phyloP scores from a whole-genome alignment of 352 stramenopile species.

The Blastocystis sp. region DNA sequence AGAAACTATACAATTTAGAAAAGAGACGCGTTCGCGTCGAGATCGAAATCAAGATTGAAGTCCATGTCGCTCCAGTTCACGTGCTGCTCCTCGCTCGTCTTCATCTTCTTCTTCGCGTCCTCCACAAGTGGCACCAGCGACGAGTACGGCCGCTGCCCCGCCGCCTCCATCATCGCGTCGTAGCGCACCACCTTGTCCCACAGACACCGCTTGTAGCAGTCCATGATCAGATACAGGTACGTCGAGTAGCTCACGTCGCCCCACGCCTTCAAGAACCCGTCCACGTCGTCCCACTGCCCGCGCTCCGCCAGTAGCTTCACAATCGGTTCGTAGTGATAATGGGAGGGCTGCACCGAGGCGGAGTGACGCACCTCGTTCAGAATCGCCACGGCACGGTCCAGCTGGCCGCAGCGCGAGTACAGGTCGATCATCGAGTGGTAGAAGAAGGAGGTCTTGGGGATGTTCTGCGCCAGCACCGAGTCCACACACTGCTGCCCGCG shows the following conservation, averaged over 20 bases:
- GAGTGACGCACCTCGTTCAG: conserved; percentile 44
- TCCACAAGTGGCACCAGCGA: conserved; percentile 53
- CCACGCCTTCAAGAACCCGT: conserved; percentile 56
- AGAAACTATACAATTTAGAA: conserved; percentile 38
- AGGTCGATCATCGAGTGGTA: conserved; percentile 70
- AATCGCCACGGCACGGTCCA: conserved; percentile 20
- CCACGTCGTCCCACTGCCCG: conserved; percentile 60
- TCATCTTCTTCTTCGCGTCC: conserved; percentile 45
- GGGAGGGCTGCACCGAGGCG: not conserved
- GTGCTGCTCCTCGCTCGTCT: not conserved
- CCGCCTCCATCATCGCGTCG: conserved; percentile 40
- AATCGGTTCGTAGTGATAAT: conserved; percentile 68
- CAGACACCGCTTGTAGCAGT: conserved; percentile 64
- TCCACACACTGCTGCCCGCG: conserved; percentile 1
- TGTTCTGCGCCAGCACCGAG: not conserved
- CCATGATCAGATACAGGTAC: conserved; percentile 61
- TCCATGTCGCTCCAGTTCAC: conserved; percentile 63
- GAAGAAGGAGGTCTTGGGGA: conserved; percentile 66
- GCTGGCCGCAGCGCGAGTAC: conserved; percentile 55
- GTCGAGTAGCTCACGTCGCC: conserved; percentile 65
- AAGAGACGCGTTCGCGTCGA: conserved; percentile 40
- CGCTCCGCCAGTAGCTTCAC: conserved; percentile 51
- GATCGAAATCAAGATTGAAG: conserved; percentile 63
- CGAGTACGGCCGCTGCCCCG: conserved; percentile 38
- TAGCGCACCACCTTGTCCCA: conserved; percentile 52